Evolutionary conservation across 495 filamentous ascomycete genomes (phyloP).

Genomic region (Tuber borchii): DNA sequence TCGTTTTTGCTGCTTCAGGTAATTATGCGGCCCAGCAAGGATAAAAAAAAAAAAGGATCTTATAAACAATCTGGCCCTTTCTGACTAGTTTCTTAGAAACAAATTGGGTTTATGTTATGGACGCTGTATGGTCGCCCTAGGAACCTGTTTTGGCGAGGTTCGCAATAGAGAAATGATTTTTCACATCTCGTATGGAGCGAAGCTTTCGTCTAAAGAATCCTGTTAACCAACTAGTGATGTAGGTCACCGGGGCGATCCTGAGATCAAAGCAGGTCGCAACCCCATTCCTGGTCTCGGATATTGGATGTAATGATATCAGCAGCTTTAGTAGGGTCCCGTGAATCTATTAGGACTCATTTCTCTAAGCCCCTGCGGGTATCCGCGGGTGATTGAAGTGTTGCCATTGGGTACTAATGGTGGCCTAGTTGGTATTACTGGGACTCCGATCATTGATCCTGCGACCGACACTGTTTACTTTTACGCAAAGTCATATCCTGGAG

Average conservation of each 20-base stretch:
- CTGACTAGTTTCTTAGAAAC: slow-evolving; percentile 22
- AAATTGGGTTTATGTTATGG: slow-evolving; percentile 41
- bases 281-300: slow-evolving; percentile 44
- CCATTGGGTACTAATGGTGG: not conserved
- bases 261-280: slow-evolving; percentile 39
- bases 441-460: slow-evolving; percentile 43
- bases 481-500: slow-evolving; percentile 43
- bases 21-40: not conserved
- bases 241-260: slow-evolving; percentile 41
- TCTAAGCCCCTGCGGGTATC: not conserved
- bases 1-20: slow-evolving; percentile 46
- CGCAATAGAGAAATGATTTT: not conserved
- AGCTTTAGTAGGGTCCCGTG: slow-evolving; percentile 32
- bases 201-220: not conserved
- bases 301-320: slow-evolving; percentile 45
- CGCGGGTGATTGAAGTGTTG: slow-evolving; percentile 3
- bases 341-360: not conserved
- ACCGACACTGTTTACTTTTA: slow-evolving; percentile 46
- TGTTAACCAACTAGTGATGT: slow-evolving; percentile 6
- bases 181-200: not conserved
- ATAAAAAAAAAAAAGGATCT: slow-evolving; percentile 18
- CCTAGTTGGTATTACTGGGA: slow-evolving; percentile 43
- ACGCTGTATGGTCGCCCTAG: slow-evolving; percentile 33
- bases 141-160: not conserved
- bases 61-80: slow-evolving; percentile 6